Conservation (phyloP, 1,284 basidiomycete genomes). For the Melampsora americana region DNA sequence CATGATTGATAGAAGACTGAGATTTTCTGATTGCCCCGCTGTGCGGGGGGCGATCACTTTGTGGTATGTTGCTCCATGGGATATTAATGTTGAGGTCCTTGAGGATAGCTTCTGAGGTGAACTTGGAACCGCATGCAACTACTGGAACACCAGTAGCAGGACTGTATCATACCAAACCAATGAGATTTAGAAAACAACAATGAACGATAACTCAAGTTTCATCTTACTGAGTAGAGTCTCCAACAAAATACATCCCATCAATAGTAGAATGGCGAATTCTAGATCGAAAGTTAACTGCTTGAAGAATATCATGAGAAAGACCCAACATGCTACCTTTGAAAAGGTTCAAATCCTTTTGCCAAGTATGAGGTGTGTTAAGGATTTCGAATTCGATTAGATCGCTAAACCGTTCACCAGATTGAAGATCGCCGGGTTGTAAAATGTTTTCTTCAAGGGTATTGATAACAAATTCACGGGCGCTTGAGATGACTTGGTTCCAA, state of each 20-base stretch:
- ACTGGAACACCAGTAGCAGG: conserved; percentile 54
- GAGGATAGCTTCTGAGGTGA: conserved; percentile 50
- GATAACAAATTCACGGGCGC: conserved; percentile 49
- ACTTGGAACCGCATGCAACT: conserved; percentile 47
- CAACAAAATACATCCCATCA: conserved; percentile 44
- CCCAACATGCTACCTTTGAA: conserved; percentile 56
- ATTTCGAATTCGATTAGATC: conserved; percentile 49
- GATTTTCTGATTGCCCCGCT: conserved; percentile 5
- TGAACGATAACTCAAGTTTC: not conserved
- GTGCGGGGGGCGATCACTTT: conserved; percentile 21
- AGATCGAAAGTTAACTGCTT: conserved; percentile 53
- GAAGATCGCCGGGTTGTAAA: conserved; percentile 42
- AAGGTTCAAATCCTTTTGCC: conserved; percentile 55
- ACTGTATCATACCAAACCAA: conserved; percentile 44
- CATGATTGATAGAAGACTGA: not conserved
- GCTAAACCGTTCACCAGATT: conserved; percentile 45
- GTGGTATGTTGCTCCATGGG: conserved; percentile 20
- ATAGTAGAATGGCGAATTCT: conserved; percentile 50
- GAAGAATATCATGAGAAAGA: conserved; percentile 54
- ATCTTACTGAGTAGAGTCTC: conserved; percentile 35
- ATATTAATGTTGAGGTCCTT: conserved; percentile 47
- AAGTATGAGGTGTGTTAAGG: conserved; percentile 54
- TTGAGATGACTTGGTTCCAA: conserved; percentile 49
- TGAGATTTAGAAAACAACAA: not conserved
- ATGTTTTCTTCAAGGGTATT: conserved; percentile 48